Conservation (phyloP, 495 filamentous ascomycete species). For the Neurospora pannonica region DNA sequence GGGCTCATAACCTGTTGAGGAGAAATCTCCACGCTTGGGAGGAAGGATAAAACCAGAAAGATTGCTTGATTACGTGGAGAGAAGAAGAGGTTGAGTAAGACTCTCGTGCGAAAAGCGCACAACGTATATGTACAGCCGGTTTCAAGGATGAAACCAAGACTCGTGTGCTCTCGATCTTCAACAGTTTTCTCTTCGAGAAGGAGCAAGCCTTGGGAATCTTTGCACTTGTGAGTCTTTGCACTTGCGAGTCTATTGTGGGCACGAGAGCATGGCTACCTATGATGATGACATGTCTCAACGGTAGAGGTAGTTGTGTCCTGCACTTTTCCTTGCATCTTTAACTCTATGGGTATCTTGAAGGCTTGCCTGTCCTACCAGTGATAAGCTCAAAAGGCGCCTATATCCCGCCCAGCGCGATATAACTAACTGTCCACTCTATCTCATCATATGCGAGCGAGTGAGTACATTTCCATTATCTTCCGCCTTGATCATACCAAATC, state of each 20-base stretch:
- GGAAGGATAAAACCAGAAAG: not conserved
- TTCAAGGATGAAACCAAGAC: not conserved
- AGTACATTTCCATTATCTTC: not conserved
- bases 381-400: not conserved
- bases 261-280: not conserved
- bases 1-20: not conserved
- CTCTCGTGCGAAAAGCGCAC: not conserved
- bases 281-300: not conserved
- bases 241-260: no score
- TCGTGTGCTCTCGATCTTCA: not conserved
- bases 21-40: not conserved
- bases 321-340: not conserved
- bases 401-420: not conserved
- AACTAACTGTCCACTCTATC: not conserved
- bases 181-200: not conserved
- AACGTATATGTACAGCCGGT: not conserved
- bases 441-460: not conserved
- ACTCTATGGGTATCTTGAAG: not conserved
- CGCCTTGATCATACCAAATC: not conserved
- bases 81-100: no score
- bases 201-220: not conserved
- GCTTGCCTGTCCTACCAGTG: not conserved
- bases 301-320: no score
- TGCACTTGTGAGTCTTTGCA: not conserved
- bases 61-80: no score